Evolutionary conservation across 768 basidiomycete species (phyloP).

Genomic region (Pleurotus eryngii): DNA sequence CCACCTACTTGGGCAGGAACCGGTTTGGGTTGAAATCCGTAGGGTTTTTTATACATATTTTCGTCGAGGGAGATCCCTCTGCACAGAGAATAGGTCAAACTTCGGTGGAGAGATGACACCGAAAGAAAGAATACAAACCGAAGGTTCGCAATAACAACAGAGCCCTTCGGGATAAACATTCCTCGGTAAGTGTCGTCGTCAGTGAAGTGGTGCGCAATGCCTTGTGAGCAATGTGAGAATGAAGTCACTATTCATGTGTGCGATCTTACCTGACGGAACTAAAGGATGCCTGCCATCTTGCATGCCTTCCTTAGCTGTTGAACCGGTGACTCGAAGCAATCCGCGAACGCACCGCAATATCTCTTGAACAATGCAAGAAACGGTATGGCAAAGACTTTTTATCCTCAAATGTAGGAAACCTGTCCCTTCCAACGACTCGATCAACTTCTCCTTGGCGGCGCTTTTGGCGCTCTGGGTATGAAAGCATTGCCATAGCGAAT

Average conservation of each 20-base stretch:
- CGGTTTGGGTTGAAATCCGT: constrained; percentile 22
- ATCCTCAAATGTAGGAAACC: constrained; percentile 25
- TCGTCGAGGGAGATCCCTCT: constrained; percentile 25
- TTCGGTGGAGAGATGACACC: no score
- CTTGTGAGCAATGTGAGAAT: constrained; percentile 13
- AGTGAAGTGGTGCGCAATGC: constrained; percentile 22
- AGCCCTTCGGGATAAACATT: constrained; percentile 33
- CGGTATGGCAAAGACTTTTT: constrained; percentile 18
- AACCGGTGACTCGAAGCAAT: neutral
- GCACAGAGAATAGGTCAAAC: neutral
- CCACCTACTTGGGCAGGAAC: constrained; percentile 14
- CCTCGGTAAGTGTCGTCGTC: constrained; percentile 30
- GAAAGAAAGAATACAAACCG: constrained; percentile 7
- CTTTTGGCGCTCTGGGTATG: constrained; percentile 14
- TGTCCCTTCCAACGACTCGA: constrained; percentile 16
- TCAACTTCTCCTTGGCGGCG: constrained; percentile 29
- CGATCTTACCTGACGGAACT: constrained; percentile 19
- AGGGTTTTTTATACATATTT: constrained; percentile 20
- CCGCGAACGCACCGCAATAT: neutral
- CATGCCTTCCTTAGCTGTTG: neutral
- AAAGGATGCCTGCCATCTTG: constrained; percentile 17
- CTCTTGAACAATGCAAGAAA: constrained; percentile 24
- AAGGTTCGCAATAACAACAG: constrained; percentile 25
- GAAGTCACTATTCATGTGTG: no score
- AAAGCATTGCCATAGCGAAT: constrained; percentile 18